Conservation (phyloP, 1,139 yeast genomes). For the Yamadazyma spencermartinsiae region DNA sequence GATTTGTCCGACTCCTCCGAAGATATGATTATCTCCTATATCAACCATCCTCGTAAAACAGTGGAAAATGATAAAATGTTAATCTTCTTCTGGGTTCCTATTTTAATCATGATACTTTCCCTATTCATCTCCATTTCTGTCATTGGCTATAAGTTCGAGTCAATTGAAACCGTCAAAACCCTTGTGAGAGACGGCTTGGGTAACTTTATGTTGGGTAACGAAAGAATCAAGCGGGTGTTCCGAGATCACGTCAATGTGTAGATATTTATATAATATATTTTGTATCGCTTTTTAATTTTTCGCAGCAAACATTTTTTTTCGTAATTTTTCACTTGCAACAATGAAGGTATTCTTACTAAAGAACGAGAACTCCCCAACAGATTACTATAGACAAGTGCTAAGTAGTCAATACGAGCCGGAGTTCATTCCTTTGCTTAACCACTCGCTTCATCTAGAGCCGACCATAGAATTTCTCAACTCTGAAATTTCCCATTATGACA, state of each 20-base stretch:
- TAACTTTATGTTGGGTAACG: slow-evolving; percentile 66
- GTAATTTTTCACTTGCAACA: not conserved
- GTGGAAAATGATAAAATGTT: slow-evolving; percentile 84
- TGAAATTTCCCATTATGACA: slow-evolving; percentile 10
- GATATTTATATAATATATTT: not conserved
- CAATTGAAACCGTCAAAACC: slow-evolving; percentile 45
- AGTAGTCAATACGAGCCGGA: slow-evolving; percentile 12
- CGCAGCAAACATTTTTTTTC: not conserved
- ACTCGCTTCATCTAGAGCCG: slow-evolving; percentile 12
- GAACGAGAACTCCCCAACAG: slow-evolving; percentile 15
- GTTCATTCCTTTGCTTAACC: slow-evolving; percentile 17
- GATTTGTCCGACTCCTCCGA: slow-evolving; percentile 49
- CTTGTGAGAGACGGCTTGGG: slow-evolving; percentile 56
- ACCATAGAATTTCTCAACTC: slow-evolving; percentile 10
- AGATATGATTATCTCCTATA: slow-evolving; percentile 54
- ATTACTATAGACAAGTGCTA: slow-evolving; percentile 18
- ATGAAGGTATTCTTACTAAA: slow-evolving; percentile 14
- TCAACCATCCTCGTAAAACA: slow-evolving; percentile 60
- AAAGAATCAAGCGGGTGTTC: slow-evolving; percentile 61
- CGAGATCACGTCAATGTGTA: slow-evolving; percentile 13
- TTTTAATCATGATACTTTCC: slow-evolving; percentile 53
- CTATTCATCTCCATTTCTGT: slow-evolving; percentile 51
- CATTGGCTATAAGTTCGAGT: slow-evolving; percentile 49
- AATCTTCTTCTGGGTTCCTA: slow-evolving; percentile 85
- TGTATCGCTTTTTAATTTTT: slow-evolving; percentile 1